Evolutionary conservation across 805 yeast species (phyloP).

Genomic region (Yarrowia sp.): DNA sequence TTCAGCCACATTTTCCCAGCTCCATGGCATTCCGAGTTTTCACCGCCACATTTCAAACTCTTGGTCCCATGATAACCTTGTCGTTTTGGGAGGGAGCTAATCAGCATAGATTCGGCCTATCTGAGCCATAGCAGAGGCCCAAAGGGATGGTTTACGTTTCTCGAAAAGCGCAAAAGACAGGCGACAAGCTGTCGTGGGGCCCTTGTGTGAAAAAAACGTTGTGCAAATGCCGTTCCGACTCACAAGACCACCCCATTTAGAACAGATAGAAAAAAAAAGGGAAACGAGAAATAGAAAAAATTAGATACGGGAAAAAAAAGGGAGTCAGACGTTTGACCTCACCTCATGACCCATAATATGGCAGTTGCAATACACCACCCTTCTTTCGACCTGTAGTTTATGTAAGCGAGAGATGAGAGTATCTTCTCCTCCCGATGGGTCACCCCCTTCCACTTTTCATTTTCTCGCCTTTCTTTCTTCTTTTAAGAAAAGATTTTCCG

Average conservation of each 20-base stretch:
- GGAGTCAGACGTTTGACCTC: too few relatives aligned
- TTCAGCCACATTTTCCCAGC: slow-evolving; percentile 1
- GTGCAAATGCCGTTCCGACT: slow-evolving; percentile 24
- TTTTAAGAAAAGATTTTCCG: slow-evolving; percentile 20
- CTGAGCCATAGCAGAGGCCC: slow-evolving; percentile 26
- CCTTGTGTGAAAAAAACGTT: neutral
- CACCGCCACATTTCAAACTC: slow-evolving; percentile 20
- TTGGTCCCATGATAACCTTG: slow-evolving; percentile 12
- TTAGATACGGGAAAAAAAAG: too few relatives aligned
- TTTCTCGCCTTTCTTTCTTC: slow-evolving; percentile 5
- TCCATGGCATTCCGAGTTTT: slow-evolving; percentile 11
- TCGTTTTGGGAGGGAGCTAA: slow-evolving; percentile 26
- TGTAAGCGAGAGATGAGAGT: neutral
- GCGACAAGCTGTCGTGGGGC: too few relatives aligned
- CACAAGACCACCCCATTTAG: slow-evolving; percentile 6
- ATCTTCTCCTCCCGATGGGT: too few relatives aligned
- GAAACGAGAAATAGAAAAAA: too few relatives aligned
- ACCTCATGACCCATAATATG: too few relatives aligned
- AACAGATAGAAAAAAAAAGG: too few relatives aligned
- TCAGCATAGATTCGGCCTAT: slow-evolving; percentile 36
- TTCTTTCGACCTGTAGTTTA: neutral
- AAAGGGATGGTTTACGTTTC: too few relatives aligned
- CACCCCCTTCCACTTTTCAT: slow-evolving; percentile 3
- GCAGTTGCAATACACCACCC: too few relatives aligned
- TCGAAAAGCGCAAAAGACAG: too few relatives aligned